A percentile compares a stretch with the other conserved stretches of the same genome.
These are phyloP conservation scores for Candida ortonii DNA, from an alignment of 805 yeast genomes.

Conservation along the genomic window DNA sequence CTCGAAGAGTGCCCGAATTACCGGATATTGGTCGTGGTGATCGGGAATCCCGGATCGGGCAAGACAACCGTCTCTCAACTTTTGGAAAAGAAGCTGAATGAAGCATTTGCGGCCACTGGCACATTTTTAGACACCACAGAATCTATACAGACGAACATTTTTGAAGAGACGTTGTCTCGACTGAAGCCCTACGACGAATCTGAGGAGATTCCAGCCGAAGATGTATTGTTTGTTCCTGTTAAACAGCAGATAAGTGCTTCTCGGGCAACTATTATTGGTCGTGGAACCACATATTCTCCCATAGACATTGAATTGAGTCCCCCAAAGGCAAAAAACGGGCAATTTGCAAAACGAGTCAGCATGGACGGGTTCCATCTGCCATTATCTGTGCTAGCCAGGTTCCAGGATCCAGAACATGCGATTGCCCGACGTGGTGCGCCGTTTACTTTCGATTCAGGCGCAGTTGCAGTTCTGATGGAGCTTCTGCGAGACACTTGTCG, in stretches of 20 bases:
- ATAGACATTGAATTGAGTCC: conserved; percentile 7
- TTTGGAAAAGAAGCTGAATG: conserved; percentile 43
- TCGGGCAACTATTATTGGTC: conserved; percentile 11
- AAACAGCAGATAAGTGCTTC: conserved; percentile 1
- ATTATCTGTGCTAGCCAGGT: conserved; percentile 41
- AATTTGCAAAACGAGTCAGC: conserved; percentile 49
- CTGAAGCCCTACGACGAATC: conserved; percentile 7
- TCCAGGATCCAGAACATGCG: conserved; percentile 58
- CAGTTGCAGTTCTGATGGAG: conserved; percentile 36
- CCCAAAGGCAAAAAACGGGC: background rate
- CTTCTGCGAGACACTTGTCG: conserved; percentile 29
- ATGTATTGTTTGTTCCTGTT: conserved; percentile 6
- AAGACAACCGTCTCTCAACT: conserved; percentile 63
- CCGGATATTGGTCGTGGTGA: conserved; percentile 55
- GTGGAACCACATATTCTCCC: conserved; percentile 9
- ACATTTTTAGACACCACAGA: background rate
- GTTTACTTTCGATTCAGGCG: conserved; percentile 70
- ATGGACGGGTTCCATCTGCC: conserved; percentile 82
- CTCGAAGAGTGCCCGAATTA: conserved; percentile 21
- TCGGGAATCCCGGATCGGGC: conserved; percentile 86
- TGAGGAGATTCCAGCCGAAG: conserved; percentile 23
- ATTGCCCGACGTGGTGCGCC: conserved; percentile 78
- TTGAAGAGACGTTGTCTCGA: conserved; percentile 1
- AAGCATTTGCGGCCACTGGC: conserved; percentile 6
- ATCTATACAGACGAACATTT: background rate